Evolutionary conservation across 768 basidiomycete genomes (phyloP), one percentile per base, ranked within the genome.

Genomic region (Sporobolomyces roseus): DNA sequence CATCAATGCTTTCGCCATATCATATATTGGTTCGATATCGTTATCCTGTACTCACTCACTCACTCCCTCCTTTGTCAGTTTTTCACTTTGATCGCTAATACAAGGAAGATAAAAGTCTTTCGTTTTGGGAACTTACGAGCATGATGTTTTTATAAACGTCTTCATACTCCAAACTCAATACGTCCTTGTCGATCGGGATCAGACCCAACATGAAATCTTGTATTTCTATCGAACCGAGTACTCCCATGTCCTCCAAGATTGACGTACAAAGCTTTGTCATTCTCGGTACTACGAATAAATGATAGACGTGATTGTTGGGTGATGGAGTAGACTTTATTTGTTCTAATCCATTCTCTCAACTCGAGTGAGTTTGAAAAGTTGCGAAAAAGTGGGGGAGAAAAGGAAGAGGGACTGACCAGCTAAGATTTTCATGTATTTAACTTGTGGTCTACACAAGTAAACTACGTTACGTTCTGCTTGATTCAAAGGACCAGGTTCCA

Each of bases 211-310:
- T 90, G 79, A 91, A 94, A 33, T 90, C 85, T 25, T 86, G 85
- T 35, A 98, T 85, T 12, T 85, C 87, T 51, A 99, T 83, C 75
- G 97, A 93, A n/a, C 96, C 96, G 21, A 93, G 83, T 1, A 99
- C 93, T n/a, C 94, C 96, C 75, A 96, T 89, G 77, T 98, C 93
- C 75, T 97, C 93, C 50, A 99, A 80, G 70, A 93, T 87, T 63
- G 87, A 85, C 38, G 86, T 85, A 60, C 93, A 90, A 12, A 98
- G 83, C 8, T 88, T 88, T 3, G 96, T 98, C 43, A 85, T 81
- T 46, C 93, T 83, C 13, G 96, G 96, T 0, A 93, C 90, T 51
- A 96, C 84, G 32, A 99, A 80, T 38, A 98, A 78, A 29, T 88
- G 93, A 78, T 90, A 97, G 32, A 85, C 85, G 75, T 94, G 86